phyloP scores from a whole-genome alignment of 2,329 filamentous ascomycete genomes.

The Nemania abortiva region DNA sequence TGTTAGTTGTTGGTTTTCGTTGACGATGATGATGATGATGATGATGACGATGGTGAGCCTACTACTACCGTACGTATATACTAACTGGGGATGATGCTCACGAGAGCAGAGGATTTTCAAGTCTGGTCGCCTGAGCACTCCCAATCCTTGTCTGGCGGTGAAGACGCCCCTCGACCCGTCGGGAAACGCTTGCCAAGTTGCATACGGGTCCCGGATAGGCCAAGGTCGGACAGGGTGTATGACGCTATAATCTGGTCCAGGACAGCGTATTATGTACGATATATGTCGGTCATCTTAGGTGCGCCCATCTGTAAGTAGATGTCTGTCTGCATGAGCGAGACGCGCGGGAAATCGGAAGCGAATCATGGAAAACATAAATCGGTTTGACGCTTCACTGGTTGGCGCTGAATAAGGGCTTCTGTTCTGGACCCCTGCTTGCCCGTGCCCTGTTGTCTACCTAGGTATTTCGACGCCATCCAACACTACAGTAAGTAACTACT shows the following conservation, averaged over 20 bases:
- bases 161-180: constrained; percentile 25
- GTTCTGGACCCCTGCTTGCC: background rate
- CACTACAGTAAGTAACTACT: background rate
- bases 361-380: background rate
- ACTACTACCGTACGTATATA: background rate
- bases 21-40: background rate
- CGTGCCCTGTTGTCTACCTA: background rate
- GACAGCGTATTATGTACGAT: constrained; percentile 25
- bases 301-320: constrained; percentile 4
- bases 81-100: constrained; percentile 23
- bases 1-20: background rate
- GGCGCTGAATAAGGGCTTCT: constrained; percentile 5
- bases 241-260: constrained; percentile 9
- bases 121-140: constrained; percentile 30
- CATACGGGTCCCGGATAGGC: constrained; percentile 27
- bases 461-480: background rate
- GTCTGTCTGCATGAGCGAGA: constrained; percentile 30
- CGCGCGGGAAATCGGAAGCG: constrained; percentile 24
- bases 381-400: constrained; percentile 3
- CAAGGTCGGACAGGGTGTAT: constrained; percentile 16
- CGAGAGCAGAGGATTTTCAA: constrained; percentile 32
- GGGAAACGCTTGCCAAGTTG: constrained; percentile 28
- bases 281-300: constrained; percentile 33
- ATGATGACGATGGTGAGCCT: constrained; percentile 10
- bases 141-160: constrained; percentile 38